These are phyloP conservation scores for Sclerotinia trifoliorum DNA, from an alignment of 2,329 filamentous ascomycete species.

Conservation along the genomic window DNA sequence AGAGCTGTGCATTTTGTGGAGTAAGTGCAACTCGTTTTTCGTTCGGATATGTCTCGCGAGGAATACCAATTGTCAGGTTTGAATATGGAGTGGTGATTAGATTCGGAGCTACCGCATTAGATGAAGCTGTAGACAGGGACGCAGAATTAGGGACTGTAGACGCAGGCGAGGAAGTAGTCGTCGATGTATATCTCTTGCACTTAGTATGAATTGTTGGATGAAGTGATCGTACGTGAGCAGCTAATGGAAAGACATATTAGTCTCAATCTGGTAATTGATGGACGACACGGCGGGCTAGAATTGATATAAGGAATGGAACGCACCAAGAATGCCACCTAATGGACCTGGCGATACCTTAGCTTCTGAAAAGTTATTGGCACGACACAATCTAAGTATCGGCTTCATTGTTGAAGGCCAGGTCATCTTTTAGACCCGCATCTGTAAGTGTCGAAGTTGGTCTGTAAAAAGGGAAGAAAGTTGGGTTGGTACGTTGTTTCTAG, in stretches of 20 bases:
- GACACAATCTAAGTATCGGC: slow-evolving; percentile 22
- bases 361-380: slow-evolving; percentile 9
- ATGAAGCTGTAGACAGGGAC: slow-evolving; percentile 14
- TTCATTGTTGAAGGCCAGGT: slow-evolving; percentile 22
- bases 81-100: slow-evolving; percentile 55
- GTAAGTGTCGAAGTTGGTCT: neutral
- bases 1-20: slow-evolving; percentile 75
- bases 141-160: slow-evolving; percentile 1
- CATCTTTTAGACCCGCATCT: slow-evolving; percentile 22
- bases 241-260: slow-evolving; percentile 4
- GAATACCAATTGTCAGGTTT: slow-evolving; percentile 73
- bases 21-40: slow-evolving; percentile 84
- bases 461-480: neutral
- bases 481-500: neutral
- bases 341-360: slow-evolving; percentile 8
- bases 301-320: slow-evolving; percentile 2
- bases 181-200: slow-evolving; percentile 15
- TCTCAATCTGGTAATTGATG: slow-evolving; percentile 1
- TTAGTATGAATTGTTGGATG: slow-evolving; percentile 2
- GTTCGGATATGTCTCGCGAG: slow-evolving; percentile 72
- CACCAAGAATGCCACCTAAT: slow-evolving; percentile 12
- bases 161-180: neutral
- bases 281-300: neutral
- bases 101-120: slow-evolving; percentile 14
- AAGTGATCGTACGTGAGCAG: slow-evolving; percentile 11